A percentile compares a stretch with the other conserved stretches of the same genome.
Conservation (phyloP, 352 stramenopile species). For the Phytophthora foliorum region DNA sequence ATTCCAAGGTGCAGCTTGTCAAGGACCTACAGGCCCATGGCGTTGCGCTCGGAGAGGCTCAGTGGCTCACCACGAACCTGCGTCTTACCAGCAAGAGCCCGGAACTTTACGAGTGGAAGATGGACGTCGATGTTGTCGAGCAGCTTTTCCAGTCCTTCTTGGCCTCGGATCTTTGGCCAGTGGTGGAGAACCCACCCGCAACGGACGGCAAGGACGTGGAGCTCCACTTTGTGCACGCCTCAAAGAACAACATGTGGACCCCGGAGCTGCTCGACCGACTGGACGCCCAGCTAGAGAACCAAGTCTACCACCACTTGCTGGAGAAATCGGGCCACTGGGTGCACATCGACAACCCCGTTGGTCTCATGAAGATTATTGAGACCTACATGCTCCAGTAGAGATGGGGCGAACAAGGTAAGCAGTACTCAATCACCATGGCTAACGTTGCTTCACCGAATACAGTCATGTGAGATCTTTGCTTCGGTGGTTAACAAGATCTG, state of each 20-base stretch:
- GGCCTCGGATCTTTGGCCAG: conserved; percentile 71
- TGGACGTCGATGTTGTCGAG: conserved; percentile 80
- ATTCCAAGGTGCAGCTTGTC: conserved; percentile 74
- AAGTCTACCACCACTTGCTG: conserved; percentile 77
- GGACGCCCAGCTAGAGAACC: conserved; percentile 48
- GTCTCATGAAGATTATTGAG: conserved; percentile 77
- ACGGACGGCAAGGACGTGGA: conserved; percentile 49
- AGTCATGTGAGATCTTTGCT: conserved; percentile 3
- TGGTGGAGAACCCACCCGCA: conserved; percentile 49
- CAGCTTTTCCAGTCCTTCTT: conserved; percentile 79
- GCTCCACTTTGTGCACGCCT: conserved; percentile 83
- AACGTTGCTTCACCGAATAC: conserved; percentile 1
- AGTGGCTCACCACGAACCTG: conserved; percentile 89
- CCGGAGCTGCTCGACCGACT: conserved; percentile 52
- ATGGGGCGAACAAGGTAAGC: conserved; percentile 7
- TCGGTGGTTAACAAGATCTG: conserved; percentile 15
- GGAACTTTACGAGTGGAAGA: conserved; percentile 86
- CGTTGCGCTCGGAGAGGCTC: conserved; percentile 68
- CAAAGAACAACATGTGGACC: conserved; percentile 85
- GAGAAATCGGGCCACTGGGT: conserved; percentile 86
- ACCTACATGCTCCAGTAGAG: conserved; percentile 41
- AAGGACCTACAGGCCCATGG: conserved; percentile 69
- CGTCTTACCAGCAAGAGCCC: conserved; percentile 54
- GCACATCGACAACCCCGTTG: conserved; percentile 85
- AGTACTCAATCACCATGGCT: neutral